These are phyloP conservation scores for Buxus sempervirens DNA, from an alignment of 164 flowering plant genomes.

Conservation along the genomic window DNA sequence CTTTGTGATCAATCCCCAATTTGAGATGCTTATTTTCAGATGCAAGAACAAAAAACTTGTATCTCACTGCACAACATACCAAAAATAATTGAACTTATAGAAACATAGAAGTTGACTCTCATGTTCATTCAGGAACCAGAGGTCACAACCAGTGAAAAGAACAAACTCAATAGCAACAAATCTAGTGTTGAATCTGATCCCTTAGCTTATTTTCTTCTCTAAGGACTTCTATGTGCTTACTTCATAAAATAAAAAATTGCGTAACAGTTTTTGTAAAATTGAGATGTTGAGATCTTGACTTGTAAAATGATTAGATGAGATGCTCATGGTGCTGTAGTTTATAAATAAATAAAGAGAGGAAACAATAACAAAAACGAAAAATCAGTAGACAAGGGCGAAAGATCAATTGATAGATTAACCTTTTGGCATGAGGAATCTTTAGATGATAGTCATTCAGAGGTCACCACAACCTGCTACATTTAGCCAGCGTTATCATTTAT, in stretches of 20 bases:
- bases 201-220: too few relatives aligned
- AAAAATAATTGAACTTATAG: too few relatives aligned
- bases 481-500: background rate
- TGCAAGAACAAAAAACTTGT: too few relatives aligned
- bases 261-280: background rate
- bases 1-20: conserved; percentile 84
- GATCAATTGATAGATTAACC: background rate
- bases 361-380: background rate
- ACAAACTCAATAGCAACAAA: too few relatives aligned
- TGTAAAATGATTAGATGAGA: background rate
- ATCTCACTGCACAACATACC: too few relatives aligned
- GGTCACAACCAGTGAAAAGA: too few relatives aligned
- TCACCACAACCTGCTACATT: background rate
- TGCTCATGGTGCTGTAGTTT: background rate
- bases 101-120: too few relatives aligned
- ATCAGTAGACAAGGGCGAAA: background rate
- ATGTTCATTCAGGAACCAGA: too few relatives aligned
- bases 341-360: background rate
- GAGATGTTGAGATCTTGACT: background rate
- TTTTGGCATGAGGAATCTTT: background rate
- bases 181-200: too few relatives aligned
- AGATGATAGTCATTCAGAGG: background rate
- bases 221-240: too few relatives aligned
- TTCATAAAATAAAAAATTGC: too few relatives aligned
- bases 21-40: too few relatives aligned